Conservation (phyloP, 495 filamentous ascomycete species). For the Talaromyces trachyspermus region DNA sequence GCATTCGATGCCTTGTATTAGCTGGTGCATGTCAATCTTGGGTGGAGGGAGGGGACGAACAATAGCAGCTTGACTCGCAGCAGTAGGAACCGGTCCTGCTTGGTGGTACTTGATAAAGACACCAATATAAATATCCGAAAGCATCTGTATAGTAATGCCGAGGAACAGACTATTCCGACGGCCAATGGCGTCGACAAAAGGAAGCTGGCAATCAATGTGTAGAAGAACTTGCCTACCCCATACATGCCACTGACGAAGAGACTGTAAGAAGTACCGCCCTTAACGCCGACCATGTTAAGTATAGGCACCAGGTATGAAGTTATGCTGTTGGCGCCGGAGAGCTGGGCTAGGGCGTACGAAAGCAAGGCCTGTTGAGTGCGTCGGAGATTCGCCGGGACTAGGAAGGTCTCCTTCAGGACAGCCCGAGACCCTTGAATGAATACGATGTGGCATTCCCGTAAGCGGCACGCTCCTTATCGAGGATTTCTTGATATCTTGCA, state of each 20-base stretch:
- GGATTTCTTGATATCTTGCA: neutral
- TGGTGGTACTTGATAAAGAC: slow-evolving; percentile 11
- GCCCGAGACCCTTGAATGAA: neutral
- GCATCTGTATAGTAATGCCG: slow-evolving; percentile 11
- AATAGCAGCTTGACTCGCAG: slow-evolving; percentile 7
- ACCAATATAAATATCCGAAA: slow-evolving; percentile 13
- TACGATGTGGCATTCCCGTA: slow-evolving; percentile 5
- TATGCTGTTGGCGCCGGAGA: slow-evolving; percentile 16
- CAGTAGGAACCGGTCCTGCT: neutral
- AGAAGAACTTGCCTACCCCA: slow-evolving; percentile 12
- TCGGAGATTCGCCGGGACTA: slow-evolving; percentile 11
- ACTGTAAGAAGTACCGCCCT: slow-evolving; percentile 3
- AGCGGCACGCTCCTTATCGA: slow-evolving; percentile 1
- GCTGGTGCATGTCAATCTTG: no score
- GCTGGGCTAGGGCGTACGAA: slow-evolving; percentile 12
- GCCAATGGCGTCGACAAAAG: slow-evolving; percentile 13
- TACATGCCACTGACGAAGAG: slow-evolving; percentile 12
- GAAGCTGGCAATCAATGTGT: slow-evolving; percentile 10
- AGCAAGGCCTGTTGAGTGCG: slow-evolving; percentile 11
- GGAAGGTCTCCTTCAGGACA: slow-evolving; percentile 12
- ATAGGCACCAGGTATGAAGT: slow-evolving; percentile 13
- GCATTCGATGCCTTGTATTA: no score
- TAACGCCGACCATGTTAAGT: slow-evolving; percentile 8
- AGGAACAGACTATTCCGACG: slow-evolving; percentile 13
- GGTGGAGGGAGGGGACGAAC: no score